These are phyloP conservation scores for Tricholoma furcatifolium DNA, from an alignment of 768 basidiomycete genomes.

Conservation along the genomic window DNA sequence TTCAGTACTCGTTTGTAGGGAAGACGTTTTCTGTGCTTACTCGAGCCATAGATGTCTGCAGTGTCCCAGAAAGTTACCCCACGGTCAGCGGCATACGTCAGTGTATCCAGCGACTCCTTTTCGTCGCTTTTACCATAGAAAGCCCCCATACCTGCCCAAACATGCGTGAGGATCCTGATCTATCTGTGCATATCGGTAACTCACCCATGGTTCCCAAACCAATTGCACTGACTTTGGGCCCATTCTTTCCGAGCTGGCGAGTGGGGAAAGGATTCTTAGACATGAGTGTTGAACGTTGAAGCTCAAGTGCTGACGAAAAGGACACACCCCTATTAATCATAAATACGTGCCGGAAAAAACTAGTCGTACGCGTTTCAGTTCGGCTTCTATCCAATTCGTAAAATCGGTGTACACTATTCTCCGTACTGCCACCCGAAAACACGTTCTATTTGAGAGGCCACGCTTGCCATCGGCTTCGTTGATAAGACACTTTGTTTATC, in stretches of 20 bases:
- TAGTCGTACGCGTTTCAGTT: too few relatives aligned
- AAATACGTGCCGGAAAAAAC: too few relatives aligned
- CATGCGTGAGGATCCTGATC: not conserved
- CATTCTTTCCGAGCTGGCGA: slow-evolving; percentile 23
- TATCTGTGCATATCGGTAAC: not conserved
- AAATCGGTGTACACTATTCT: too few relatives aligned
- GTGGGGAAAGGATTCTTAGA: slow-evolving; percentile 13
- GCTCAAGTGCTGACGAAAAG: too few relatives aligned
- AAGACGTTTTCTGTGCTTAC: slow-evolving; percentile 24
- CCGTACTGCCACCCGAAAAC: too few relatives aligned
- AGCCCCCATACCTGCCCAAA: not conserved
- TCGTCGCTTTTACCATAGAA: slow-evolving; percentile 14
- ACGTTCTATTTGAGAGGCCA: too few relatives aligned
- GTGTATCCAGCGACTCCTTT: slow-evolving; percentile 12
- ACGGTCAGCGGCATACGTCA: slow-evolving; percentile 22
- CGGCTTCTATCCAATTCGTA: too few relatives aligned
- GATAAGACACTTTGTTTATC: too few relatives aligned
- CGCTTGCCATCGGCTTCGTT: too few relatives aligned
- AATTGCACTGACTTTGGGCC: slow-evolving; percentile 24
- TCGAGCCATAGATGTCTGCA: slow-evolving; percentile 45
- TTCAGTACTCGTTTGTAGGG: too few relatives aligned
- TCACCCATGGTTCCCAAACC: slow-evolving; percentile 26
- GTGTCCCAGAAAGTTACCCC: slow-evolving; percentile 47
- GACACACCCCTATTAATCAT: too few relatives aligned
- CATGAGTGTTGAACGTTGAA: not conserved